These are phyloP conservation scores for Batrachochytrium dendrobatidis DNA, from an alignment of 371 early-diverging fungal genomes.

Conservation along the genomic window DNA sequence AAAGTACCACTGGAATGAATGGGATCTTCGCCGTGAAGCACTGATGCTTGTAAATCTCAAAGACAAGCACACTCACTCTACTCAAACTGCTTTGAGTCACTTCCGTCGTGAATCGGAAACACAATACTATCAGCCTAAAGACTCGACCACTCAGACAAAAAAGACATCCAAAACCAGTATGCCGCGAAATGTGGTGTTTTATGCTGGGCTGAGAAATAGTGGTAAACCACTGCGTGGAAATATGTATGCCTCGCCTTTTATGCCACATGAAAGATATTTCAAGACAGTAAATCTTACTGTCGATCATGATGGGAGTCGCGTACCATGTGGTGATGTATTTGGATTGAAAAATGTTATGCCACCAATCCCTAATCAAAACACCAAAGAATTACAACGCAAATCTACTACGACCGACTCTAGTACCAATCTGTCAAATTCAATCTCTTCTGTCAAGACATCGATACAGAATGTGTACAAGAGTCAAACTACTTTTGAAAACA, in stretches of 20 bases:
- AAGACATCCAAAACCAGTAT: slow-evolving; percentile 28
- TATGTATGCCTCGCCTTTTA: background rate
- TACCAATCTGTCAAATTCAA: too few relatives aligned
- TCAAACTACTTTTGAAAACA: too few relatives aligned
- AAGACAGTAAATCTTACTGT: slow-evolving; percentile 32
- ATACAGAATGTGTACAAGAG: too few relatives aligned
- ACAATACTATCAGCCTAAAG: slow-evolving; percentile 46
- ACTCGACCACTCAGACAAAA: slow-evolving; percentile 28
- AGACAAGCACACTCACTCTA: slow-evolving; percentile 40
- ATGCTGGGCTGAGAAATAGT: slow-evolving; percentile 29
- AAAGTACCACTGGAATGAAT: slow-evolving; percentile 53
- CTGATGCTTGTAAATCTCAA: slow-evolving; percentile 48
- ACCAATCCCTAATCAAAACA: too few relatives aligned
- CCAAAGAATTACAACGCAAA: too few relatives aligned
- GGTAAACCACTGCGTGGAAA: slow-evolving; percentile 10
- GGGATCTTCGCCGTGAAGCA: slow-evolving; percentile 46
- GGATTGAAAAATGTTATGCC: background rate
- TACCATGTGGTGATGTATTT: slow-evolving; percentile 18
- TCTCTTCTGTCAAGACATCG: too few relatives aligned
- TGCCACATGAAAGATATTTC: slow-evolving; percentile 14
- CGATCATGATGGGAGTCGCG: slow-evolving; percentile 20
- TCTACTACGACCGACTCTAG: too few relatives aligned
- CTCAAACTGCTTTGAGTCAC: slow-evolving; percentile 37
- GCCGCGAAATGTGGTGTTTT: slow-evolving; percentile 28
- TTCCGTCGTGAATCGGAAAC: slow-evolving; percentile 42